phyloP scores from a whole-genome alignment of 140 eudicot genomes.

The Erigeron philadelphicus region DNA sequence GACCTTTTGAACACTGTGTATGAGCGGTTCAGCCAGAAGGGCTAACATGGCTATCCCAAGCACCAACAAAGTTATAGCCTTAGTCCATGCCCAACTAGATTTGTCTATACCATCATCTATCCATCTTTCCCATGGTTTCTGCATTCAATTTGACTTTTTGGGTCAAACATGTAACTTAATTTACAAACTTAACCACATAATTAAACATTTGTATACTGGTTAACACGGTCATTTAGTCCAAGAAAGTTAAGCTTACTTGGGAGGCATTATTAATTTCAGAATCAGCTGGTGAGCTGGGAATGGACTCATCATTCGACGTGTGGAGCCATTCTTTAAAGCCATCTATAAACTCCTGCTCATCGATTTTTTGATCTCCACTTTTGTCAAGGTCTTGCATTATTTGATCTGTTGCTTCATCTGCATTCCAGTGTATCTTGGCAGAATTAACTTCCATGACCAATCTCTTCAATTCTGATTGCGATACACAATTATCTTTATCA shows the following conservation, averaged over 20 bases:
- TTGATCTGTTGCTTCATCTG: constrained; percentile 40
- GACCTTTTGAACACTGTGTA: constrained; percentile 51
- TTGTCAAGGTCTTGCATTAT: constrained; percentile 54
- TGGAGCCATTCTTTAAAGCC: constrained; percentile 53
- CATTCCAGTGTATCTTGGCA: constrained; percentile 37
- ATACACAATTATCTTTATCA: constrained; percentile 47
- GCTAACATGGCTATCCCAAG: constrained; percentile 53
- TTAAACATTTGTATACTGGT: background rate
- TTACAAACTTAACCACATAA: background rate
- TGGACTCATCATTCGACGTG: constrained; percentile 11
- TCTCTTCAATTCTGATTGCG: constrained; percentile 44
- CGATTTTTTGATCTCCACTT: constrained; percentile 41
- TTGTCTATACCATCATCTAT: constrained; percentile 35
- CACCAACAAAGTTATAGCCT: constrained; percentile 45
- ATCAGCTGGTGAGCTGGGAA: constrained; percentile 17
- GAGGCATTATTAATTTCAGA: constrained; percentile 20
- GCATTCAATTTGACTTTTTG: constrained; percentile 16
- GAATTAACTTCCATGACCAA: constrained; percentile 36
- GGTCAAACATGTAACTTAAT: background rate
- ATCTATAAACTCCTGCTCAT: constrained; percentile 45
- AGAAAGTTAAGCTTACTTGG: constrained; percentile 30
- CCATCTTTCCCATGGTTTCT: constrained; percentile 52
- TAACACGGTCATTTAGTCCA: no score
- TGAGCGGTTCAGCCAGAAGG: constrained; percentile 66
- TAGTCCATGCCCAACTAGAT: constrained; percentile 49